Conservation (phyloP, 805 yeast species). For the Pichia cephalocereana region DNA sequence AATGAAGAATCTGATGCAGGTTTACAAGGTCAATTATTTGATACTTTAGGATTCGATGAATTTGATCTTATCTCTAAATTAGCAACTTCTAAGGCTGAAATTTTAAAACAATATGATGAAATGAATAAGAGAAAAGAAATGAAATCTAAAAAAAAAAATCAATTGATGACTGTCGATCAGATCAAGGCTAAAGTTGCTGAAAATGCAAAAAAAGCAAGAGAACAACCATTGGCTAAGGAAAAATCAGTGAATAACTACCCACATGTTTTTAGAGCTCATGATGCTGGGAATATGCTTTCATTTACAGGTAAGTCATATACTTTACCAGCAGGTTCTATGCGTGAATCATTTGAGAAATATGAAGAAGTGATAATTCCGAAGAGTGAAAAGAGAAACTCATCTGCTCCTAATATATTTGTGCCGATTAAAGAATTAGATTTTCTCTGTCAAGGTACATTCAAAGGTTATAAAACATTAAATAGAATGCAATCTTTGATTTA, state of each 20-base stretch:
- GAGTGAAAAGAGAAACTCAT: constrained; percentile 39
- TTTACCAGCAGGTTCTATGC: constrained; percentile 73
- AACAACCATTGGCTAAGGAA: constrained; percentile 39
- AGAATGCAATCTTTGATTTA: constrained; percentile 85
- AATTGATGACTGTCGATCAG: constrained; percentile 44
- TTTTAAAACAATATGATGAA: constrained; percentile 18
- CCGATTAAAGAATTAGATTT: constrained; percentile 58
- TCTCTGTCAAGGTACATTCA: constrained; percentile 77
- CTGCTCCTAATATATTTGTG: constrained; percentile 41
- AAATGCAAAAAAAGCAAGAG: constrained; percentile 41
- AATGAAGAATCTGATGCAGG: constrained; percentile 42
- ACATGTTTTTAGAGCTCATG: constrained; percentile 72
- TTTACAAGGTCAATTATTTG: constrained; percentile 65
- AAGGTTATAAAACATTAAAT: constrained; percentile 67
- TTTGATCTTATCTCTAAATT: constrained; percentile 67
- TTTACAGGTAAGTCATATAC: constrained; percentile 73
- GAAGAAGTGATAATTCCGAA: constrained; percentile 85
- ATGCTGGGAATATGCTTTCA: constrained; percentile 60
- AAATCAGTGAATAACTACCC: constrained; percentile 54
- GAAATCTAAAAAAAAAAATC: background rate
- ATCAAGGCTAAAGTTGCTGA: constrained; percentile 43
- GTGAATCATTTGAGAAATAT: constrained; percentile 41
- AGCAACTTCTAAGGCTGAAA: constrained; percentile 34
- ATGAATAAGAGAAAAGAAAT: background rate
- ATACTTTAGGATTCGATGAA: constrained; percentile 77